Percentiles rank a stretch among this genome's conserved stretches.
Conservation (phyloP, 23 red algal genomes). For the Chondrus crispus region DNA sequence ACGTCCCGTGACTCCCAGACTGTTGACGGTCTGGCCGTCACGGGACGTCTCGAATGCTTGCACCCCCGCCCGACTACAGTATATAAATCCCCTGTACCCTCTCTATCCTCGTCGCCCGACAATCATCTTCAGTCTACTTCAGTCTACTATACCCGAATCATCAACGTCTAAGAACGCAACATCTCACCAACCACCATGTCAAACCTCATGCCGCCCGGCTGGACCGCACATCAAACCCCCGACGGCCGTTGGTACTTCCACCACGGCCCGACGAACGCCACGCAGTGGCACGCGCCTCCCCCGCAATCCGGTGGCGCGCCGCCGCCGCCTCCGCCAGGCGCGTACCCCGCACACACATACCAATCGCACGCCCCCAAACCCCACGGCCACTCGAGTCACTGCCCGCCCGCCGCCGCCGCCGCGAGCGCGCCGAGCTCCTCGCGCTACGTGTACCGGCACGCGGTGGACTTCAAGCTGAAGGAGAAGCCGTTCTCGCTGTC, state of each 20-base stretch:
- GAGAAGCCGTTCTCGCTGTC: slow-evolving; percentile 63
- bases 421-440: not conserved
- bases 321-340: not conserved
- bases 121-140: too few relatives aligned
- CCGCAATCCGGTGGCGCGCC: not conserved
- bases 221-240: slow-evolving; percentile 53
- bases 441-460: slow-evolving; percentile 43
- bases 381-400: not conserved
- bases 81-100: too few relatives aligned
- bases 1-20: too few relatives aligned
- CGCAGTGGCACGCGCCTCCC: slow-evolving; percentile 34
- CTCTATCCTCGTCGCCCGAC: too few relatives aligned
- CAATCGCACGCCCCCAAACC: not conserved
- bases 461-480: slow-evolving; percentile 56
- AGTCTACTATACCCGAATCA: too few relatives aligned
- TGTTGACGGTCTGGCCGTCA: too few relatives aligned
- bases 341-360: not conserved
- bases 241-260: slow-evolving; percentile 45
- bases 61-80: too few relatives aligned
- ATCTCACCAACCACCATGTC: too few relatives aligned
- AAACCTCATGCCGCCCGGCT: slow-evolving; percentile 23
- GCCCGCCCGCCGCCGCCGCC: slow-evolving; percentile 5
- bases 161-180: too few relatives aligned
- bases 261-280: slow-evolving; percentile 17
- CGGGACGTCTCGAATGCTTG: too few relatives aligned